phyloP scores from a whole-genome alignment of 2,329 filamentous ascomycete genomes.

The Aspergillus sp. region DNA sequence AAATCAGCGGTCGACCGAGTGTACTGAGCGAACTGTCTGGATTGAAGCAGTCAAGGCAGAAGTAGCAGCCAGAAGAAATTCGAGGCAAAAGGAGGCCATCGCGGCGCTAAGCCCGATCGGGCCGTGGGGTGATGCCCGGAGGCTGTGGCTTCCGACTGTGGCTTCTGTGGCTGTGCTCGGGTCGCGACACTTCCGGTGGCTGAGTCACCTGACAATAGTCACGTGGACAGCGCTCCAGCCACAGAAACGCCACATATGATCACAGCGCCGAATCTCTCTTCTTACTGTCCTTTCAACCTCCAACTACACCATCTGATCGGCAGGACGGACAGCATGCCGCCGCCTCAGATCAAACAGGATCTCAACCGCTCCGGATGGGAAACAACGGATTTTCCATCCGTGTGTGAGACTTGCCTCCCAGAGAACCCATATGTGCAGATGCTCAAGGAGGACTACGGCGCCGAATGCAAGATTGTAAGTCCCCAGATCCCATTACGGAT shows the following conservation, averaged over 20 bases:
- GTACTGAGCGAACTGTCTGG: no score
- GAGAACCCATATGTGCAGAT: slow-evolving; percentile 98
- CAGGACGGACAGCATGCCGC: slow-evolving; percentile 45
- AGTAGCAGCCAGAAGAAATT: slow-evolving; percentile 5
- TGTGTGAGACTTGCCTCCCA: slow-evolving; percentile 78
- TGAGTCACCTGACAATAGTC: slow-evolving; percentile 3
- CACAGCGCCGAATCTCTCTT: neutral
- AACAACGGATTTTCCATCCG: slow-evolving; percentile 48
- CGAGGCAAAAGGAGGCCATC: slow-evolving; percentile 2
- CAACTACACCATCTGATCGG: neutral
- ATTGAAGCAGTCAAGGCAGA: no score
- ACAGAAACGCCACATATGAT: slow-evolving; percentile 1
- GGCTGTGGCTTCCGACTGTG: slow-evolving; percentile 1
- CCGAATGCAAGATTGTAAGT: slow-evolving; percentile 61
- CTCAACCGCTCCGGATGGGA: slow-evolving; percentile 95
- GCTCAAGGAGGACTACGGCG: slow-evolving; percentile 93
- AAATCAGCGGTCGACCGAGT: slow-evolving; percentile 4
- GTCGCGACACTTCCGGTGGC: neutral
- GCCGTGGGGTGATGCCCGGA: slow-evolving; percentile 8
- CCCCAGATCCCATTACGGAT: neutral
- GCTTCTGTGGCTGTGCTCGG: slow-evolving; percentile 3
- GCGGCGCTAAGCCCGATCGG: slow-evolving; percentile 5
- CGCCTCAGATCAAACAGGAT: slow-evolving; percentile 90
- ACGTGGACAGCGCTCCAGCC: no score
- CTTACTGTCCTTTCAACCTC: no score